Percentiles rank a stretch among this genome's conserved stretches.
phyloP scores from a whole-genome alignment of 2,329 filamentous ascomycete genomes.

The Triangularia verruculosa region DNA sequence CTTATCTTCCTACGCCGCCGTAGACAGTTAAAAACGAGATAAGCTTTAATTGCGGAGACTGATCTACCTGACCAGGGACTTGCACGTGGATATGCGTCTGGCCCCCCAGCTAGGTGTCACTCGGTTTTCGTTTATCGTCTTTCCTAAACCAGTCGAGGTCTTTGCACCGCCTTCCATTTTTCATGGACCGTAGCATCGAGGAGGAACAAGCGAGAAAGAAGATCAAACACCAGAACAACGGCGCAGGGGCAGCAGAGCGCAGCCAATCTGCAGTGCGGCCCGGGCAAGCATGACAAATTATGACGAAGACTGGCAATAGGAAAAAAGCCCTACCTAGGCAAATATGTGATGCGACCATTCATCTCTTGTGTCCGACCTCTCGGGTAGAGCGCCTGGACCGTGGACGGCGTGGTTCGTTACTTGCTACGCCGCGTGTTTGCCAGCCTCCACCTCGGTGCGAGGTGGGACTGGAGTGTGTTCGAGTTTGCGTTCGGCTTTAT shows the following conservation, averaged over 20 bases:
- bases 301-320: background rate
- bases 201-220: background rate
- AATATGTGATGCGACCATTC: background rate
- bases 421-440: background rate
- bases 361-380: background rate
- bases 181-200: too few species aligned
- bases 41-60: background rate
- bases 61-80: background rate
- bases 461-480: background rate
- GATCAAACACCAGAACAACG: background rate
- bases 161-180: too few species aligned
- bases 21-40: background rate
- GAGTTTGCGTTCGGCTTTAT: too few species aligned
- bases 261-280: background rate
- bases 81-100: background rate
- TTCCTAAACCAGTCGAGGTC: too few species aligned
- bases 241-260: background rate
- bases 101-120: too few species aligned
- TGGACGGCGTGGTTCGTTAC: background rate
- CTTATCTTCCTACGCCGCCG: background rate
- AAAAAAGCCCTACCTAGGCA: background rate
- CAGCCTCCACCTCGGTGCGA: background rate
- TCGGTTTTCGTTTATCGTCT: too few species aligned
- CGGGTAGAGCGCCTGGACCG: background rate
- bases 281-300: background rate